Base-by-base conservation (phyloP, 2,329 filamentous ascomycete species). In the Neonectria coccinea region DNA sequence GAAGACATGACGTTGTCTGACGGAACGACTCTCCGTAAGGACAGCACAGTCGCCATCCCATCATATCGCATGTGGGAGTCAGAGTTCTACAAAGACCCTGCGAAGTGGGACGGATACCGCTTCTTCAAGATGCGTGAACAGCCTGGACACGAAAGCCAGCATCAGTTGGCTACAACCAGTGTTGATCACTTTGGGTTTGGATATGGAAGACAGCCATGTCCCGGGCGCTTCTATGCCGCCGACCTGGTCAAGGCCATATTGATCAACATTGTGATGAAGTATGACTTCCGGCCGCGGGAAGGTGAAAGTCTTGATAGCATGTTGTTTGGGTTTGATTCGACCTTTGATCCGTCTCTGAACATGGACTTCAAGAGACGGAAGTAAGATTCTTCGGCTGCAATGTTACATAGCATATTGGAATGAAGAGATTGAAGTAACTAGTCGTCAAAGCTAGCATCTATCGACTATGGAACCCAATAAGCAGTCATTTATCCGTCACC, bases 151-250 rank as follows among this genome's bases (percentile, higher is more conserved):
- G 69, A 74, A 52, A 69, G 71, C 56, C 53, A 66, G 3, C 71
- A 73, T 11, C 78, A 81, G 58, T 75, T 79, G 36, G 79, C 79
- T 8, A 77, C 73, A 11, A 79, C 78, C 0, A 70, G 70, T 2
- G 60, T 72, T 1, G 73, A 78, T 2, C 74, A 75, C 29, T 59
- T 80, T 8, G 72, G 66, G 0, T 84, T 83, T 59, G 81, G 82
- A 0, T 74, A 82, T 55, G 81, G 82, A 0, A 70, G 68, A 5
- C 78, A 82, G 52, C 77, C 80, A 0, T 83, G 81, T 41, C 81
- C 81, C 0, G 81, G 81, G 0, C 69, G 81, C 1, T 82, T 82
- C 70, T 82, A 82, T 66, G 81, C 79, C 0, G 75, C 73, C 2
- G 79, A 80, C 51, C 76, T 81, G 68, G 74, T 82, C 31, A 82